phyloP scores from a whole-genome alignment of 164 flowering plant genomes.

The Vitis cinerea region DNA sequence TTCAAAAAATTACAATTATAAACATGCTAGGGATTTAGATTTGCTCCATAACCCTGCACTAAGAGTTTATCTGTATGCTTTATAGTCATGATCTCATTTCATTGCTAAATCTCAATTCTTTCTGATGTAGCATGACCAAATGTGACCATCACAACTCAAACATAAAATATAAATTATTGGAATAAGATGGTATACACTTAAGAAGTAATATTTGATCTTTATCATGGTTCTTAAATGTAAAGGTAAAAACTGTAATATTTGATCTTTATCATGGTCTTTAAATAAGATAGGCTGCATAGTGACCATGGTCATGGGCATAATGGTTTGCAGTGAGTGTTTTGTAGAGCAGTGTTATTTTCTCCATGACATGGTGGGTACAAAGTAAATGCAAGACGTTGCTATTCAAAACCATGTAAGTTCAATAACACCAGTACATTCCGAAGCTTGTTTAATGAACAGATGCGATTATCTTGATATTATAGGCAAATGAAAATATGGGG shows the following conservation, averaged over 20 bases:
- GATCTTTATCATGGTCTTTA: no score
- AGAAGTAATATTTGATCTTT: not conserved
- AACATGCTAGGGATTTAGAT: not conserved
- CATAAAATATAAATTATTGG: not conserved
- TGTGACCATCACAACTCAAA: no score
- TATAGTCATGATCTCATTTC: not conserved
- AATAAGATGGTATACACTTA: not conserved
- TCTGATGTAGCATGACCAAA: no score
- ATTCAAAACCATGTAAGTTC: no score
- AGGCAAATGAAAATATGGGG: conserved; percentile 98
- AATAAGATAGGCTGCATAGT: no score
- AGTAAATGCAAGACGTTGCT: no score
- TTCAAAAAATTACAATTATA: not conserved
- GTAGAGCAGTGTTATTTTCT: no score
- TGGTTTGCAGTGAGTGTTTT: not conserved
- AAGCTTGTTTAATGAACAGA: not conserved
- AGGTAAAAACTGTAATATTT: no score
- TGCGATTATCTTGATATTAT: conserved; percentile 7
- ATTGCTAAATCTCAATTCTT: not conserved
- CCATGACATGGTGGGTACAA: no score
- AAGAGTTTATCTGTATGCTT: not conserved
- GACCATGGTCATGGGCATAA: not conserved
- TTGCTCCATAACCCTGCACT: not conserved
- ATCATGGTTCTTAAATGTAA: no score
- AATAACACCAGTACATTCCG: not conserved